Conservation (phyloP, 441 rosid genomes). For the Flueggea neowawraea region DNA sequence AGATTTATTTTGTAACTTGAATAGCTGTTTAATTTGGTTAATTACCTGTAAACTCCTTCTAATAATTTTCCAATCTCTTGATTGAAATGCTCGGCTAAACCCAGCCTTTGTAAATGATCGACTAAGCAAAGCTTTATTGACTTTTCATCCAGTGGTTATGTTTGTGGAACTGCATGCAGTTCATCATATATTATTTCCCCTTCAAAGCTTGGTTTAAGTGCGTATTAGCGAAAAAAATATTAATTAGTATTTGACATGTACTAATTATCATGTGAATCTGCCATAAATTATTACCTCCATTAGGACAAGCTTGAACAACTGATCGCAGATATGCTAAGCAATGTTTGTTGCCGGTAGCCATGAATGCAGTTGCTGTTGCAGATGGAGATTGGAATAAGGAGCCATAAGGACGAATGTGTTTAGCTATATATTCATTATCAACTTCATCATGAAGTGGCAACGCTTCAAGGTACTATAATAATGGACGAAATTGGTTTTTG, state of each 20-base stretch:
- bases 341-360: slow-evolving; percentile 40
- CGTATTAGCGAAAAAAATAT: no score
- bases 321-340: slow-evolving; percentile 44
- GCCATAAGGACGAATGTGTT: slow-evolving; percentile 36
- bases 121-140: slow-evolving; percentile 42
- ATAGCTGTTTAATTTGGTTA: neutral
- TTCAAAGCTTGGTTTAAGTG: no score
- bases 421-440: slow-evolving; percentile 20
- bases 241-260: no score
- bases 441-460: slow-evolving; percentile 21
- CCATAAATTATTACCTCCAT: slow-evolving; percentile 22
- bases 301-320: slow-evolving; percentile 28
- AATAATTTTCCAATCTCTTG: slow-evolving; percentile 38
- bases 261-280: slow-evolving; percentile 27
- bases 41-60: slow-evolving; percentile 38
- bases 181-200: no score
- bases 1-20: neutral
- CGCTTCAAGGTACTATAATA: slow-evolving; percentile 44
- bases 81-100: slow-evolving; percentile 45
- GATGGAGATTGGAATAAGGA: slow-evolving; percentile 69
- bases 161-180: slow-evolving; percentile 37
- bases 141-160: slow-evolving; percentile 45
- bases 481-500: slow-evolving; percentile 23
- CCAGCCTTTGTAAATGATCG: slow-evolving; percentile 44
- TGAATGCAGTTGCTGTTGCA: slow-evolving; percentile 58